Conservation (phyloP, 1,139 yeast species). For the Lodderomyces metapsilosis region DNA sequence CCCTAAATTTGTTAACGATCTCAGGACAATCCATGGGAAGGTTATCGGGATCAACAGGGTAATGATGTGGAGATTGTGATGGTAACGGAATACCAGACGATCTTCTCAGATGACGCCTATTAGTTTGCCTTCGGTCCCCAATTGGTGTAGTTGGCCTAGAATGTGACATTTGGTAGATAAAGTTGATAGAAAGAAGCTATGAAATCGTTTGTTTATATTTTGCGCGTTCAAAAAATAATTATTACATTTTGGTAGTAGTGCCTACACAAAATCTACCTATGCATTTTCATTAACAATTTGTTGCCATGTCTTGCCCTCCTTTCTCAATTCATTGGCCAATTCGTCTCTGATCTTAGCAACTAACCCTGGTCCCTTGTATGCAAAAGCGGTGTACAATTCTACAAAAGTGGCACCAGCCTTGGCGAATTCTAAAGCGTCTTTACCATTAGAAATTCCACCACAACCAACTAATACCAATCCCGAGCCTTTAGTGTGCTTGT, state of each 20-base stretch:
- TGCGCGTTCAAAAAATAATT: too few species aligned
- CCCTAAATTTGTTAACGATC: constrained; percentile 35
- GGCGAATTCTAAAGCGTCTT: constrained; percentile 88
- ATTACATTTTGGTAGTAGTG: background rate
- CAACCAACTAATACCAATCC: constrained; percentile 82
- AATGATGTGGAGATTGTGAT: constrained; percentile 45
- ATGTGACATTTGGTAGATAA: constrained; percentile 11
- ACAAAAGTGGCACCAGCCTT: constrained; percentile 90
- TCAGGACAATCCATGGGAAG: constrained; percentile 36
- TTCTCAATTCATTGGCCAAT: constrained; percentile 60
- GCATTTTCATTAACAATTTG: constrained; percentile 64
- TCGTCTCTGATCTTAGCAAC: constrained; percentile 79
- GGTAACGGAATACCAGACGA: constrained; percentile 42
- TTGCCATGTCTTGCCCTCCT: constrained; percentile 82
- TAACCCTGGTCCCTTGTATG: constrained; percentile 89
- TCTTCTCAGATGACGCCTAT: constrained; percentile 33
- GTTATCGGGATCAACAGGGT: constrained; percentile 39
- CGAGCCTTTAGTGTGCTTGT: constrained; percentile 73
- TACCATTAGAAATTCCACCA: constrained; percentile 86
- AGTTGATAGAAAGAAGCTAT: too few species aligned
- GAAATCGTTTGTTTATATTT: too few species aligned
- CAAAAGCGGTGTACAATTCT: constrained; percentile 85
- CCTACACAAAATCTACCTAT: constrained; percentile 11
- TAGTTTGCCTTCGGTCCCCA: constrained; percentile 9
- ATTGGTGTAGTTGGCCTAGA: constrained; percentile 23